Conservation (phyloP, 805 yeast species). For the Candida boleticola region DNA sequence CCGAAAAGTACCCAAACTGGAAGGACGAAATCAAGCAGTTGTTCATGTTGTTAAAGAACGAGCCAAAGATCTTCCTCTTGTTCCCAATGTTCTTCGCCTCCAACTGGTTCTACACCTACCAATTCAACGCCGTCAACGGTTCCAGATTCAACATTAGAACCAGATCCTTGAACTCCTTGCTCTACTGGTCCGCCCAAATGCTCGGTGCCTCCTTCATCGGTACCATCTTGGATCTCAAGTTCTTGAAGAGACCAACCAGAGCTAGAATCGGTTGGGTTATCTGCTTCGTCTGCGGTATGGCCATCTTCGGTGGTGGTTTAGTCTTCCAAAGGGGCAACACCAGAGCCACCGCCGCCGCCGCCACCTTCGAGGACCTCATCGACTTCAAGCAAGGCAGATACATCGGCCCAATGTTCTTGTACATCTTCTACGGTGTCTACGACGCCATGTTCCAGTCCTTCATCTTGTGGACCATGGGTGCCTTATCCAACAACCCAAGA, state of each 20-base stretch:
- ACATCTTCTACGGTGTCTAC: slow-evolving; percentile 58
- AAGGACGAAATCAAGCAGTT: slow-evolving; percentile 44
- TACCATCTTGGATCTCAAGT: slow-evolving; percentile 42
- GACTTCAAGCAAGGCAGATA: slow-evolving; percentile 48
- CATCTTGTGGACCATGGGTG: slow-evolving; percentile 58
- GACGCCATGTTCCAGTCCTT: slow-evolving; percentile 63
- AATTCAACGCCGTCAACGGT: slow-evolving; percentile 56
- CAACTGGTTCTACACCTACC: slow-evolving; percentile 67
- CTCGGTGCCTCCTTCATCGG: slow-evolving; percentile 54
- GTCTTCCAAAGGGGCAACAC: slow-evolving; percentile 44
- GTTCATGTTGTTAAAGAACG: slow-evolving; percentile 31
- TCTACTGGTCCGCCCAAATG: slow-evolving; percentile 63
- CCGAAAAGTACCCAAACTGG: slow-evolving; percentile 45
- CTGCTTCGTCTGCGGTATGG: slow-evolving; percentile 39
- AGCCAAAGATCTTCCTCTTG: slow-evolving; percentile 46
- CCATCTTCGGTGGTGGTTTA: slow-evolving; percentile 60
- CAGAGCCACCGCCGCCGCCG: slow-evolving; percentile 30
- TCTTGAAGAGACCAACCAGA: slow-evolving; percentile 42
- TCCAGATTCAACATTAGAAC: slow-evolving; percentile 57
- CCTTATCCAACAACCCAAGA: slow-evolving; percentile 56
- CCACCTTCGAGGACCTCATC: slow-evolving; percentile 15
- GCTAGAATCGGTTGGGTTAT: slow-evolving; percentile 45
- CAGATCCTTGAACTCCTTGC: slow-evolving; percentile 57
- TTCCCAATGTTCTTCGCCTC: slow-evolving; percentile 65
- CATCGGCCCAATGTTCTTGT: slow-evolving; percentile 60